Evolutionary conservation across 176 grass and related monocot genomes (phyloP).

Genomic region (Lolium perenne): DNA sequence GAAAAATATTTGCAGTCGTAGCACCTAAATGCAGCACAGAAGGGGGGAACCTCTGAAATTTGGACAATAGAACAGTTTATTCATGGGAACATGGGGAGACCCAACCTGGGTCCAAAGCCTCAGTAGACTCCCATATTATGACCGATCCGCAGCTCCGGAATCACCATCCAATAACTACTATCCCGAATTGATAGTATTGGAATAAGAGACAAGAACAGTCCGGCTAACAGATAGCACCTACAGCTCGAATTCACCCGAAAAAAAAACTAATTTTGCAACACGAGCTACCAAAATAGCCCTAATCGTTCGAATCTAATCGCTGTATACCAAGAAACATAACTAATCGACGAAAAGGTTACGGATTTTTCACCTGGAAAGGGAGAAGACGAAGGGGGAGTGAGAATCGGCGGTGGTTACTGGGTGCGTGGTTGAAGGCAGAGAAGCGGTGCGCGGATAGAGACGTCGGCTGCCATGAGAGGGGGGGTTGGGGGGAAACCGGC

Average conservation of each 20-base stretch:
- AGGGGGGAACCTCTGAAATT: background rate
- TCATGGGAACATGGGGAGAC: background rate
- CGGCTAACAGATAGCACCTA: background rate
- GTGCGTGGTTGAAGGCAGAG: slow-evolving; percentile 16
- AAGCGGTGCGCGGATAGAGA: slow-evolving; percentile 47
- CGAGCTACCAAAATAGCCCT: background rate
- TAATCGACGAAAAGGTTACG: background rate
- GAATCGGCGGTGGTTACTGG: slow-evolving; percentile 22
- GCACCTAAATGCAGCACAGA: background rate
- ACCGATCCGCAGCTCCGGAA: background rate
- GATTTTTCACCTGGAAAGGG: slow-evolving; percentile 9
- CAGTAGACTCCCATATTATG: background rate
- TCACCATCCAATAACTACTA: background rate
- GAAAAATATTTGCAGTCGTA: background rate
- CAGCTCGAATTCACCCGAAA: background rate
- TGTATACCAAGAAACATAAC: background rate
- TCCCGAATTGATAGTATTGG: too few relatives aligned
- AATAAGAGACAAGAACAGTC: background rate
- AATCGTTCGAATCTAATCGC: slow-evolving; percentile 12
- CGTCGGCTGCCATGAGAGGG: slow-evolving; percentile 61
- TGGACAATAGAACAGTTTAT: background rate
- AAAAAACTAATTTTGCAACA: background rate
- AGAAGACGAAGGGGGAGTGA: background rate
- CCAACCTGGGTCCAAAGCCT: background rate
- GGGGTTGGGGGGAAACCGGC: background rate